A percentile compares a stretch with the other conserved stretches of the same genome.
Conservation (phyloP, 352 stramenopile genomes). For the Pythium plurisporium region DNA sequence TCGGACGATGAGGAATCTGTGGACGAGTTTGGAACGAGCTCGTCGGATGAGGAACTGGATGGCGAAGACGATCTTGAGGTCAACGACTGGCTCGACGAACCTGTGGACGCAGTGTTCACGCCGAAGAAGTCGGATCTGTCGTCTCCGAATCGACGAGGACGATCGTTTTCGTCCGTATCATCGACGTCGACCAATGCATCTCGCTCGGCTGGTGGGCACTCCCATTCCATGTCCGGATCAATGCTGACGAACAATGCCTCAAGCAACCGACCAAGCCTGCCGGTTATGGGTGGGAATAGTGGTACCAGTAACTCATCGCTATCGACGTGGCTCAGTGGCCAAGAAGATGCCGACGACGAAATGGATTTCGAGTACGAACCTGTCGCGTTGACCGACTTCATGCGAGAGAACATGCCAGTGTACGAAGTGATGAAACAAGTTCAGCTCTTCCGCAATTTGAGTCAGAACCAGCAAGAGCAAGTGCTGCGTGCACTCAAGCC, state of each 20-base stretch:
- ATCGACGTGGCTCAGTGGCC: constrained; percentile 62
- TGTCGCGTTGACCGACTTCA: constrained; percentile 56
- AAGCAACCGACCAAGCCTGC: constrained; percentile 10
- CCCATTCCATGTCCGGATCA: constrained; percentile 29
- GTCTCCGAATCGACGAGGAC: constrained; percentile 34
- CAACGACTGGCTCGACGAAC: constrained; percentile 76
- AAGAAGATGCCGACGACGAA: constrained; percentile 61
- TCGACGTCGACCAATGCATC: constrained; percentile 31
- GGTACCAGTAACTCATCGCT: constrained; percentile 39
- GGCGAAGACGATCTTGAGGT: constrained; percentile 56
- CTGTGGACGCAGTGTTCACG: constrained; percentile 53
- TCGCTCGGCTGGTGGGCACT: constrained; percentile 5
- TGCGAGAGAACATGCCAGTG: constrained; percentile 80
- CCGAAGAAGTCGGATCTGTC: constrained; percentile 46
- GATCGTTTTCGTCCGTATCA: constrained; percentile 46
- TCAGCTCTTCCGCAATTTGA: constrained; percentile 84
- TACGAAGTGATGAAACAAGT: constrained; percentile 89
- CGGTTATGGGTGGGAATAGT: constrained; percentile 35
- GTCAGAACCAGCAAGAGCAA: constrained; percentile 85
- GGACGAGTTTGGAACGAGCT: constrained; percentile 13
- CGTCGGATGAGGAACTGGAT: constrained; percentile 27
- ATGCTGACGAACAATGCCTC: constrained; percentile 19
- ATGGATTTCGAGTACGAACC: constrained; percentile 59
- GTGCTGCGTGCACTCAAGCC: constrained; percentile 80
- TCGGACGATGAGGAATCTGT: constrained; percentile 20